phyloP scores from a whole-genome alignment of 371 early-diverging fungal species.

The Mortierella polycephala region DNA sequence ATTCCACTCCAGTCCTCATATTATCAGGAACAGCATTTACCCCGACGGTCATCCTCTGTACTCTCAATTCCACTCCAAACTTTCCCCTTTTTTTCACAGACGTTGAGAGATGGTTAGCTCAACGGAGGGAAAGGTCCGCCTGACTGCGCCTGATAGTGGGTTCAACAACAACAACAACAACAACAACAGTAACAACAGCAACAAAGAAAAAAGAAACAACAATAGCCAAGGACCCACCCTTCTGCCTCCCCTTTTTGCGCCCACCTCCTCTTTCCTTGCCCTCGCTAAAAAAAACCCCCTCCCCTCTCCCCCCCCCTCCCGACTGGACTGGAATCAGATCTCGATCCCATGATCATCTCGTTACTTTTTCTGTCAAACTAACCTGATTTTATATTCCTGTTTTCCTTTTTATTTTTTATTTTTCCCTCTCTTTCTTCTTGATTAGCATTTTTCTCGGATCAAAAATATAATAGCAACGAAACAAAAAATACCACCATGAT shows the following conservation, averaged over 20 bases:
- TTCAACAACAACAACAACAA: too few species aligned
- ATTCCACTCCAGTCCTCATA: neutral
- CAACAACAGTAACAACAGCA: too few species aligned
- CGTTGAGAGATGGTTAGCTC: too few species aligned
- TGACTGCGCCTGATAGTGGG: too few species aligned
- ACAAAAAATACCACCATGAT: constrained; percentile 14
- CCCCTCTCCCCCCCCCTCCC: too few species aligned
- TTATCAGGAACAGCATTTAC: too few species aligned
- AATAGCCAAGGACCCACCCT: neutral
- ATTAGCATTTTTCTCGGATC: neutral
- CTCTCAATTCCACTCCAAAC: too few species aligned
- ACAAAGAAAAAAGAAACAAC: too few species aligned
- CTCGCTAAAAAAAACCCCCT: too few species aligned
- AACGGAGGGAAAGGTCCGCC: too few species aligned
- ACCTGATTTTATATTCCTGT: neutral
- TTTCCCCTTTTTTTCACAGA: too few species aligned
- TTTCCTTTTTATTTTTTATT: neutral
- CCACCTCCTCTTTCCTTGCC: neutral
- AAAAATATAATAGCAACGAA: neutral
- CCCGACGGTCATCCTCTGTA: too few species aligned
- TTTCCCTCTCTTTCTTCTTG: neutral
- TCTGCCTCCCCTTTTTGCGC: neutral
- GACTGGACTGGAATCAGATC: neutral
- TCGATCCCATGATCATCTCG: neutral
- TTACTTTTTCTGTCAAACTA: neutral